These are phyloP conservation scores for Mesotaenium endlicherianum DNA, from an alignment of 139 green algal genomes.

Conservation along the genomic window DNA sequence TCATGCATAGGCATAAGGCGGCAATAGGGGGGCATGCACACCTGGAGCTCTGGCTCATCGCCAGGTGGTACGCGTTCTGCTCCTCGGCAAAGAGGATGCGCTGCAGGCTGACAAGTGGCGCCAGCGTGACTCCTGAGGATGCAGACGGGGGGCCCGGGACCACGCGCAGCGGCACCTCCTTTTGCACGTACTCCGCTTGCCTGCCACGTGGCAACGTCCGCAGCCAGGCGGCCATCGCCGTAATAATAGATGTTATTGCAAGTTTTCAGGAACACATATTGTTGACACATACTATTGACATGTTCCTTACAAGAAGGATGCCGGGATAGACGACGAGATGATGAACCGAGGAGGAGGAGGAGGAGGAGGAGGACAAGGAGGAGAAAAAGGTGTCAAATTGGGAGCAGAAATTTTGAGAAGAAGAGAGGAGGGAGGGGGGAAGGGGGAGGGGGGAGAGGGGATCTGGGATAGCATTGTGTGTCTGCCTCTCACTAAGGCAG, in stretches of 20 bases:
- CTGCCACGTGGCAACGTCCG: not conserved
- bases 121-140: not conserved
- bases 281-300: no score
- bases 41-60: not conserved
- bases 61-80: conserved; percentile 27
- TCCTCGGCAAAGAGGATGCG: conserved; percentile 56
- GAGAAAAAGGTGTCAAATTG: not conserved
- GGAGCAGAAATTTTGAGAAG: not conserved
- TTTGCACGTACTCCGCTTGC: conserved; percentile 11
- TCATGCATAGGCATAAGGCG: no score
- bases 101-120: conserved; percentile 15
- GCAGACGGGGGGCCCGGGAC: not conserved
- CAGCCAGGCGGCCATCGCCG: no score
- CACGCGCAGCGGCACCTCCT: conserved; percentile 52
- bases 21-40: not conserved
- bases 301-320: no score
- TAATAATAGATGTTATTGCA: no score
- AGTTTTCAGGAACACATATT: no score
- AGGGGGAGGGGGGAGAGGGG: not conserved
- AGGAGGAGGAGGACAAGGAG: not conserved
- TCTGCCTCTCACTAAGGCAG: no score
- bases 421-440: not conserved
- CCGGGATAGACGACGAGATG: not conserved
- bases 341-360: not conserved
- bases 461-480: no score